phyloP scores from a whole-genome alignment of 805 yeast species.

The Teunomyces pallodes region DNA sequence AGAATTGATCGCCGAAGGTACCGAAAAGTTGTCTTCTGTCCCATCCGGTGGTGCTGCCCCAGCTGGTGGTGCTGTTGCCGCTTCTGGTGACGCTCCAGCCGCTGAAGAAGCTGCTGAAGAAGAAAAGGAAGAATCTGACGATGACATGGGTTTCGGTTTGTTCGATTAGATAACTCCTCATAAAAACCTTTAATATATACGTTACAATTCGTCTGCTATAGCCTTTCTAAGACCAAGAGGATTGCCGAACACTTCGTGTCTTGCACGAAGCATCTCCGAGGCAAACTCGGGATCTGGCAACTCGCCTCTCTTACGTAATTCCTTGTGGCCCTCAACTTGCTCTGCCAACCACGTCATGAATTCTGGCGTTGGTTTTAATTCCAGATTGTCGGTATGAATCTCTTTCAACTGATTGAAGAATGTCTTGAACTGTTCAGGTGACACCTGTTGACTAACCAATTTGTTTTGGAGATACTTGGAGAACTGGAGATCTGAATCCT shows the following conservation, averaged over 20 bases:
- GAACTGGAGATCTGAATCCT: conserved; percentile 23
- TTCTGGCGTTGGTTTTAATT: conserved; percentile 28
- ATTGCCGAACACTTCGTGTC: conserved; percentile 77
- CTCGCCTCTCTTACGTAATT: conserved; percentile 25
- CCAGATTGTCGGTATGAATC: conserved; percentile 28
- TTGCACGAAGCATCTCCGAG: conserved; percentile 31
- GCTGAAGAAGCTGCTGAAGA: conserved; percentile 26
- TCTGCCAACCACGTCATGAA: conserved; percentile 66
- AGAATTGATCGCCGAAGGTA: conserved; percentile 38
- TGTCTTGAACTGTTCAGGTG: conserved; percentile 6
- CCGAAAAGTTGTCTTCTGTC: conserved; percentile 35
- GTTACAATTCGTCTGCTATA: conserved; percentile 47
- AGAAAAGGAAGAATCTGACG: conserved; percentile 24
- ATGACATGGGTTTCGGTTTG: conserved; percentile 33
- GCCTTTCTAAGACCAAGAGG: conserved; percentile 67
- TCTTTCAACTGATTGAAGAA: conserved; percentile 24
- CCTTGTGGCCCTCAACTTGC: conserved; percentile 33
- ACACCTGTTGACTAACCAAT: conserved; percentile 20
- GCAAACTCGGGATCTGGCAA: conserved; percentile 38
- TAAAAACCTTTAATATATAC: conserved; percentile 4
- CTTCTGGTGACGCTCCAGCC: conserved; percentile 24
- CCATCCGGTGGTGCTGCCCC: conserved; percentile 34
- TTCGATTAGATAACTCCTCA: conserved; percentile 22
- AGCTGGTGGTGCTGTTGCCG: conserved; percentile 23
- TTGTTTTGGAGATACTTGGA: conserved; percentile 38